These are phyloP conservation scores for Trametes maxima DNA, from an alignment of 768 basidiomycete genomes.

Conservation along the genomic window DNA sequence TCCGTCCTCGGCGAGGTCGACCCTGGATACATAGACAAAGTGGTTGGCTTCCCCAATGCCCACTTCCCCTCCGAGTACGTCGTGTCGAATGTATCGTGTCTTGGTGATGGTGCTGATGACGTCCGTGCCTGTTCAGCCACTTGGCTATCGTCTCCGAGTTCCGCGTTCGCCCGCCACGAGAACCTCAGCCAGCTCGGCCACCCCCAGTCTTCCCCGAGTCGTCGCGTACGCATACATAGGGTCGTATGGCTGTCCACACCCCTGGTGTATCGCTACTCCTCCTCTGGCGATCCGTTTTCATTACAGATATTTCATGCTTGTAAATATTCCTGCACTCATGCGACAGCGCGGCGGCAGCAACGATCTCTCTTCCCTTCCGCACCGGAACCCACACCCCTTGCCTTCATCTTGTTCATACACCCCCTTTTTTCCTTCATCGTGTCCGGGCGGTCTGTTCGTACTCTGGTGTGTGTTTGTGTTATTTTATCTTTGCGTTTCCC, in stretches of 20 bases:
- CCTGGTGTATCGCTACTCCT: constrained; percentile 17
- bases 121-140: constrained; percentile 51
- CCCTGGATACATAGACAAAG: constrained; percentile 78
- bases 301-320: constrained; percentile 28
- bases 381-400: constrained; percentile 3
- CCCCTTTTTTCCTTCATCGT: constrained; percentile 6
- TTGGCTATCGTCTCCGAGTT: constrained; percentile 73
- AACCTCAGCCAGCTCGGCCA: constrained; percentile 38
- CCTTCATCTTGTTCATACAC: constrained; percentile 17
- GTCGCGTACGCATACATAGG: constrained; percentile 37
- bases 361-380: constrained; percentile 7
- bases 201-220: constrained; percentile 43
- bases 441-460: constrained; percentile 6
- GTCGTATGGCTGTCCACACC: constrained; percentile 10
- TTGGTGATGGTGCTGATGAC: constrained; percentile 10
- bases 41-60: constrained; percentile 94
- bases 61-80: constrained; percentile 98
- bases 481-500: constrained; percentile 17
- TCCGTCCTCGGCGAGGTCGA: constrained; percentile 91
- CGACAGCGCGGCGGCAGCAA: constrained; percentile 14
- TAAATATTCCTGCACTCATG: constrained; percentile 26
- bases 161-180: constrained; percentile 75
- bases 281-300: constrained; percentile 16
- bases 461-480: constrained; percentile 15
- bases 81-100: constrained; percentile 12